Percentiles rank a stretch among this genome's conserved stretches.
Evolutionary conservation across 768 basidiomycete species (phyloP).

Genomic region (Tylopilus cervinicoccineus): DNA sequence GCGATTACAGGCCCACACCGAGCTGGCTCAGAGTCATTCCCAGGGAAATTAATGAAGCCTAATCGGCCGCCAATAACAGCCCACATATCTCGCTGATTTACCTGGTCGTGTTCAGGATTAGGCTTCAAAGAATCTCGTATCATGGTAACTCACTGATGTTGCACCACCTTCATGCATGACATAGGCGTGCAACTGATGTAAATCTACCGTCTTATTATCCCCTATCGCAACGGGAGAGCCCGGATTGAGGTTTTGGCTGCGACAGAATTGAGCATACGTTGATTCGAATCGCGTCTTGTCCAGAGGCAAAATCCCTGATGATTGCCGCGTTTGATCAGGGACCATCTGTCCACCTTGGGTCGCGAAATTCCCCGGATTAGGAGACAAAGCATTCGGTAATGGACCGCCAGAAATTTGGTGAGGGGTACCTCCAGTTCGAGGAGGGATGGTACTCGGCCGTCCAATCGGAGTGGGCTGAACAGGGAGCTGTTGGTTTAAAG

Average conservation of each 20-base stretch:
- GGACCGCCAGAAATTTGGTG: slow-evolving; percentile 32
- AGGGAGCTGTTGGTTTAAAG: slow-evolving; percentile 29
- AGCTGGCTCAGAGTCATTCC: slow-evolving; percentile 53
- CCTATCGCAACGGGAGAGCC: slow-evolving; percentile 42
- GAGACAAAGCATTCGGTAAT: slow-evolving; percentile 32
- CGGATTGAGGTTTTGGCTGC: slow-evolving; percentile 37
- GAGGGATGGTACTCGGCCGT: slow-evolving; percentile 31
- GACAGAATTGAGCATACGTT: slow-evolving; percentile 47
- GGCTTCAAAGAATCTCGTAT: background rate
- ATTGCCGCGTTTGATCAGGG: slow-evolving; percentile 16
- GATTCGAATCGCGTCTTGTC: slow-evolving; percentile 51
- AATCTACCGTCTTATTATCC: slow-evolving; percentile 55
- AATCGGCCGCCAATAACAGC: slow-evolving; percentile 62
- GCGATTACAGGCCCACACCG: slow-evolving; percentile 61
- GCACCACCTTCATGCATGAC: slow-evolving; percentile 59
- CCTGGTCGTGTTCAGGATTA: slow-evolving; percentile 35
- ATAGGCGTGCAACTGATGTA: slow-evolving; percentile 52
- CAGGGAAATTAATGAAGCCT: slow-evolving; percentile 63
- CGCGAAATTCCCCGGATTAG: slow-evolving; percentile 29
- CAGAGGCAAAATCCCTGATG: slow-evolving; percentile 32
- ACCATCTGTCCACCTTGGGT: slow-evolving; percentile 20
- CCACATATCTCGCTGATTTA: slow-evolving; percentile 57
- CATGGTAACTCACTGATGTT: slow-evolving; percentile 36
- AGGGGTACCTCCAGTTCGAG: slow-evolving; percentile 37
- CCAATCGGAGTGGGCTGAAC: slow-evolving; percentile 29